phyloP scores from a whole-genome alignment of 192 early-diverging fungal genomes.

The Backusella macrospora region DNA sequence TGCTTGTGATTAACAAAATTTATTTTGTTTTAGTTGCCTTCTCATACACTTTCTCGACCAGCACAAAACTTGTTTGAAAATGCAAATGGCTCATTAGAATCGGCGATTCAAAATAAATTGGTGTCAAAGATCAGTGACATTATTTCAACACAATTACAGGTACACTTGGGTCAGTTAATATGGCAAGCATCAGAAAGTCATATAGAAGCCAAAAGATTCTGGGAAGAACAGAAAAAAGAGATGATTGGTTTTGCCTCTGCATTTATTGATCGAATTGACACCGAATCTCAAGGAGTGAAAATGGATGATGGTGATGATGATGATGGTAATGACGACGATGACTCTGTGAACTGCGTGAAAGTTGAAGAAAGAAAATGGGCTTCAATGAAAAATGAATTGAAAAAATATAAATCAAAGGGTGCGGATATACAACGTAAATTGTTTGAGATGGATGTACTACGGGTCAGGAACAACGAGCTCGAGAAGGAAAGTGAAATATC shows the following conservation, averaged over 20 bases:
- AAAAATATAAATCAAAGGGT: background rate
- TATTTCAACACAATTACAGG: constrained; percentile 25
- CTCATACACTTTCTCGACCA: constrained; percentile 5
- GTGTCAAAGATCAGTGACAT: constrained; percentile 12
- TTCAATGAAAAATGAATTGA: constrained; percentile 7
- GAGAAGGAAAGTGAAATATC: constrained; percentile 13
- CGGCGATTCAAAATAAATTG: constrained; percentile 18
- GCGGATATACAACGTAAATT: background rate
- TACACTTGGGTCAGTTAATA: constrained; percentile 18
- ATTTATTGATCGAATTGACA: constrained; percentile 4
- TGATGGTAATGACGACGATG: too few species aligned
- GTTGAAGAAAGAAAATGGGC: background rate
- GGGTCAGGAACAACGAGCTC: constrained; percentile 6
- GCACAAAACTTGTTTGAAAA: background rate
- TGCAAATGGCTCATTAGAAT: background rate
- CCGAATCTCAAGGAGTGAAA: background rate
- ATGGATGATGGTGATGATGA: background rate
- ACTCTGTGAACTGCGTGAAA: background rate
- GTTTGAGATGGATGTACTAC: constrained; percentile 12
- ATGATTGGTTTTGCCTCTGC: constrained; percentile 6
- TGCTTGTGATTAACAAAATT: background rate
- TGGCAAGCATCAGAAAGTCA: constrained; percentile 27
- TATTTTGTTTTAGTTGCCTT: constrained; percentile 10
- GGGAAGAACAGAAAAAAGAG: constrained; percentile 25
- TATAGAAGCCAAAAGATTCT: constrained; percentile 22